phyloP scores from a whole-genome alignment of 257 asterid genomes.

The Fraxinus quadrangulata region DNA sequence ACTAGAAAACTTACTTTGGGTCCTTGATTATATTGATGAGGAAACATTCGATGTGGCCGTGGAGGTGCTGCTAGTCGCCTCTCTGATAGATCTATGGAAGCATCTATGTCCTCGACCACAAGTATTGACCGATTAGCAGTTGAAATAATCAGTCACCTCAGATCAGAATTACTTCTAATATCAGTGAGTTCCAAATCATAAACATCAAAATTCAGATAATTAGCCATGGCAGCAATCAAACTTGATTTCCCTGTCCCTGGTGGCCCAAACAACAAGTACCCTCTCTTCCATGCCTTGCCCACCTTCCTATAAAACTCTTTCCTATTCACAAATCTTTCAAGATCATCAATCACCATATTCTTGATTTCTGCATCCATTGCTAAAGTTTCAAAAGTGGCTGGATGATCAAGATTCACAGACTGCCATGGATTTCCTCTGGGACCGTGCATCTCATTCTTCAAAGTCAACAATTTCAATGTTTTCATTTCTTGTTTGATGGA shows the following conservation, averaged over 20 bases:
- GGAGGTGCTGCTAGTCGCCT: slow-evolving; percentile 25
- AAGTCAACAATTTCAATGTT: slow-evolving; percentile 38
- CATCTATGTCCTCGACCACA: slow-evolving; percentile 78
- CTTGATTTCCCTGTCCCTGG: slow-evolving; percentile 89
- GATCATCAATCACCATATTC: slow-evolving; percentile 42
- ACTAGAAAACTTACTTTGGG: slow-evolving; percentile 26
- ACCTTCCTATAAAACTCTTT: slow-evolving; percentile 53
- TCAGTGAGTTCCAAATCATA: slow-evolving; percentile 69
- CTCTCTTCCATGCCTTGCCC: slow-evolving; percentile 82
- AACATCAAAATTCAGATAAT: slow-evolving; percentile 58
- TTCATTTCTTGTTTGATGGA: slow-evolving; percentile 29
- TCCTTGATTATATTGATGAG: slow-evolving; percentile 9
- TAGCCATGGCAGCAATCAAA: slow-evolving; percentile 80
- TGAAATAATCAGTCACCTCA: slow-evolving; percentile 44
- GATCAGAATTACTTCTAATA: slow-evolving; percentile 42
- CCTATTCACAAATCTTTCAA: slow-evolving; percentile 50
- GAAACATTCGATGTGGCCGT: background rate
- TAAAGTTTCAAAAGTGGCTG: slow-evolving; percentile 53
- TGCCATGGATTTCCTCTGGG: slow-evolving; percentile 39
- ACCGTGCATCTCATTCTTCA: slow-evolving; percentile 31
- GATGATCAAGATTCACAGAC: slow-evolving; percentile 62
- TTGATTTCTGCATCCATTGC: slow-evolving; percentile 55
- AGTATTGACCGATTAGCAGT: slow-evolving; percentile 64
- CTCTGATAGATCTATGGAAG: slow-evolving; percentile 43
- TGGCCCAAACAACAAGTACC: slow-evolving; percentile 75